These are phyloP conservation scores for Leccinum arenicola DNA, from an alignment of 768 basidiomycete genomes.

Conservation along the genomic window DNA sequence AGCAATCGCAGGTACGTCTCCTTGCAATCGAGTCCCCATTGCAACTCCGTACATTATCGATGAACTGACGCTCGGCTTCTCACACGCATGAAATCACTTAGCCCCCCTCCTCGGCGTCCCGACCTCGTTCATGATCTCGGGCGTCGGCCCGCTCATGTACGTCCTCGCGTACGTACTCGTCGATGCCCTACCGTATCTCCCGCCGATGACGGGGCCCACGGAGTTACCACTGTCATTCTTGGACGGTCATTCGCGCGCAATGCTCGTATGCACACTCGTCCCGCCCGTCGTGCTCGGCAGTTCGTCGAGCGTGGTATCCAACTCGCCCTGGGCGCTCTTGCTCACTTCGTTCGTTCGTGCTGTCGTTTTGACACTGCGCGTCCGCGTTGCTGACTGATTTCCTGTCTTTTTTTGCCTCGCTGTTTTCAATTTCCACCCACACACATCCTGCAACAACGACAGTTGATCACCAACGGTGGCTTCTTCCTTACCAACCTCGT, in stretches of 20 bases:
- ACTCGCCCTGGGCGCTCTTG: constrained; percentile 76
- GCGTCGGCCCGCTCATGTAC: constrained; percentile 63
- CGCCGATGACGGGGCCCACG: constrained; percentile 47
- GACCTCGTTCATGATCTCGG: constrained; percentile 80
- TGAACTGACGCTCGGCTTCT: no score
- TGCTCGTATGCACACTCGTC: constrained; percentile 75
- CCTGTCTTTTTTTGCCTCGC: no score
- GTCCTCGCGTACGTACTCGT: constrained; percentile 57
- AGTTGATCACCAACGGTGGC: constrained; percentile 76
- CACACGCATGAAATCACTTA: constrained; percentile 21
- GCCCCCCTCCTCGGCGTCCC: constrained; percentile 63
- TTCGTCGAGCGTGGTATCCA: constrained; percentile 45
- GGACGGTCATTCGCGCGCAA: constrained; percentile 77
- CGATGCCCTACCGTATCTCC: constrained; percentile 48
- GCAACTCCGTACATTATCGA: neutral
- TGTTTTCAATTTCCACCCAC: neutral
- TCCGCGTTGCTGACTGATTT: neutral
- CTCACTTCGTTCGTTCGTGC: constrained; percentile 64
- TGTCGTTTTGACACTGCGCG: neutral
- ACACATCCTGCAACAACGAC: neutral
- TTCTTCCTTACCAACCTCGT: constrained; percentile 77
- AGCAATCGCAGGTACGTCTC: constrained; percentile 51
- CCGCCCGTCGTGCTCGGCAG: constrained; percentile 64
- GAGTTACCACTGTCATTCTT: constrained; percentile 74
- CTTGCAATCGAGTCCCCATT: neutral